phyloP scores from a whole-genome alignment of 306 rosid genomes.

The Cajanus cajan region DNA sequence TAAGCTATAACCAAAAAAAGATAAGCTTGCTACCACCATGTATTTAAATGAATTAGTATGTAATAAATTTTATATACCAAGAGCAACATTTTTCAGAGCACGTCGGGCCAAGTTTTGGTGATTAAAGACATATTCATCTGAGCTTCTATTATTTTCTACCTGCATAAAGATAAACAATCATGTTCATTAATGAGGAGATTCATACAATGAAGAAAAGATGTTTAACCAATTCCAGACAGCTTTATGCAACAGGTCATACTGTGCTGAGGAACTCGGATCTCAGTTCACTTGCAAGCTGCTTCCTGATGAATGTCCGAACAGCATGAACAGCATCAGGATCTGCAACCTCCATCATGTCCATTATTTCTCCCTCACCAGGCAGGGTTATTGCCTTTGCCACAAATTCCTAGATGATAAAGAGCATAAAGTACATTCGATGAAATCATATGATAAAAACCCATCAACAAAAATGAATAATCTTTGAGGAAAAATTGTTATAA shows the following conservation, averaged over 20 bases:
- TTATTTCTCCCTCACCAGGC: conserved; percentile 98
- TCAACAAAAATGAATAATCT: conserved; percentile 6
- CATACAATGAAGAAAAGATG: conserved; percentile 7
- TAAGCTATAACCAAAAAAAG: conserved; percentile 53
- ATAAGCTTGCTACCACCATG: conserved; percentile 24
- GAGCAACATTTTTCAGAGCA: conserved; percentile 86
- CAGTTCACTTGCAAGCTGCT: conserved; percentile 82
- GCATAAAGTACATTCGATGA: conserved; percentile 10
- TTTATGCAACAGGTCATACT: conserved; percentile 46
- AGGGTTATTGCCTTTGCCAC: conserved; percentile 90
- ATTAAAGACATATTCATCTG: conserved; percentile 66
- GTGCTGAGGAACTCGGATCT: conserved; percentile 66
- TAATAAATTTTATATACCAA: conserved; percentile 53
- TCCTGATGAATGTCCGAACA: conserved; percentile 81
- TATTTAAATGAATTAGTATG: conserved; percentile 13
- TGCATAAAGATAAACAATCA: conserved; percentile 36
- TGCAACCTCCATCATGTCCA: conserved; percentile 97
- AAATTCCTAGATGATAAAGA: conserved; percentile 64
- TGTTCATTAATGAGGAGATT: background rate
- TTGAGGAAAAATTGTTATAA: background rate
- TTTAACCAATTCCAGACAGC: conserved; percentile 16
- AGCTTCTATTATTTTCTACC: conserved; percentile 75
- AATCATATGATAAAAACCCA: conserved; percentile 6
- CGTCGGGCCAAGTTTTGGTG: conserved; percentile 86
- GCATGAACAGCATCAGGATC: conserved; percentile 97